A percentile compares a stretch with the other conserved stretches of the same genome.
phyloP scores from a whole-genome alignment of 352 stramenopile genomes.

The Pythium sp. region DNA sequence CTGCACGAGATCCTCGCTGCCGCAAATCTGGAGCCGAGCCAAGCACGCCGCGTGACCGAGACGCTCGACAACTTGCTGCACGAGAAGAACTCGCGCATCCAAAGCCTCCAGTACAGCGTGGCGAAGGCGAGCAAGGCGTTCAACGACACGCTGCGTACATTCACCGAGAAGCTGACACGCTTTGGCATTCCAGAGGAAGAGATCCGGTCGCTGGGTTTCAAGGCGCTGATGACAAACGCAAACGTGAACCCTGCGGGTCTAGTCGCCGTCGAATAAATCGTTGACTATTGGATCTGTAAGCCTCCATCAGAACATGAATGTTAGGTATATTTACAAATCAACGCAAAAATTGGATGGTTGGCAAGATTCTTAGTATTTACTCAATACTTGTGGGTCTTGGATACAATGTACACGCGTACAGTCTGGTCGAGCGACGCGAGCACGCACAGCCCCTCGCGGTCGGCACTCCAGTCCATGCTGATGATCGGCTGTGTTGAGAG shows the following conservation, averaged over 20 bases:
- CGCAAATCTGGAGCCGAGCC: conserved; percentile 64
- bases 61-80: conserved; percentile 65
- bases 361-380: not conserved
- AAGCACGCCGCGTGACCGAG: conserved; percentile 67
- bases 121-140: conserved; percentile 76
- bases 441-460: conserved; percentile 92
- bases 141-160: conserved; percentile 76
- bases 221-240: conserved; percentile 42
- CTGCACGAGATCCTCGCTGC: conserved; percentile 71
- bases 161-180: conserved; percentile 54
- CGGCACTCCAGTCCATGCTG: conserved; percentile 95
- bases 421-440: conserved; percentile 94
- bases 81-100: conserved; percentile 55
- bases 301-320: not conserved
- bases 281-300: not conserved
- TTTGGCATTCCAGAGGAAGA: conserved; percentile 79
- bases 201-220: conserved; percentile 63
- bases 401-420: conserved; percentile 93
- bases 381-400: conserved; percentile 95
- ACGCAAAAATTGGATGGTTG: not conserved
- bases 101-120: conserved; percentile 59
- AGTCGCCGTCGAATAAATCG: conserved; percentile 36
- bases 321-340: not conserved
- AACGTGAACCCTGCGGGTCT: conserved; percentile 74
- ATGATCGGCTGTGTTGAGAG: conserved; percentile 96